A percentile compares a stretch with the other conserved stretches of the same genome.
Conservation (phyloP, 78 protist genomes). For the Tieghemostelium lacteum region DNA sequence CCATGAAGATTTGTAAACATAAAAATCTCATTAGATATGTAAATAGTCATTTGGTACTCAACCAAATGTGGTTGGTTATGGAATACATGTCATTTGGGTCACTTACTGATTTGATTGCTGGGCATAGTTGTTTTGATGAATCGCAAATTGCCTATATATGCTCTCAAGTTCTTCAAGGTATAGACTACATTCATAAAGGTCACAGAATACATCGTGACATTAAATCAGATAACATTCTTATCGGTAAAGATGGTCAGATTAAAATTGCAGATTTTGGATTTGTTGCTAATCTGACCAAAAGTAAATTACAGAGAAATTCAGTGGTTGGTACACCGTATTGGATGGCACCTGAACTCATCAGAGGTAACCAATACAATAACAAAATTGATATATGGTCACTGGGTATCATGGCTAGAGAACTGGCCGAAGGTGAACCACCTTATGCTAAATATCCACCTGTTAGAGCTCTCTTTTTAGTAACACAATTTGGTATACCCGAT, state of each 20-base stretch:
- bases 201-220: constrained; percentile 88
- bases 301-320: constrained; percentile 55
- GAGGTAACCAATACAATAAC: constrained; percentile 71
- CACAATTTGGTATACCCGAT: constrained; percentile 85
- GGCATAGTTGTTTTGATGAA: constrained; percentile 2
- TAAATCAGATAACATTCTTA: constrained; percentile 83
- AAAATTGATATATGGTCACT: constrained; percentile 82
- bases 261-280: constrained; percentile 88
- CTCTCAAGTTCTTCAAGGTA: constrained; percentile 67
- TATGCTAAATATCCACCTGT: constrained; percentile 80
- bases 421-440: constrained; percentile 82
- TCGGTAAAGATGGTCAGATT: constrained; percentile 74
- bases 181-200: constrained; percentile 78
- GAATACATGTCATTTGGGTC: constrained; percentile 82
- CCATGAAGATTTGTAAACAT: constrained; percentile 80
- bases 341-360: constrained; percentile 91
- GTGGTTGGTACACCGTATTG: constrained; percentile 91
- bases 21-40: constrained; percentile 66
- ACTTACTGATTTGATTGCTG: constrained; percentile 65
- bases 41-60: constrained; percentile 56
- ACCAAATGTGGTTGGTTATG: constrained; percentile 76
- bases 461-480: constrained; percentile 81
- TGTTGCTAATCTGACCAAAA: constrained; percentile 71
- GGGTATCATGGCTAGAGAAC: constrained; percentile 78
- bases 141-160: constrained; percentile 68